These are phyloP conservation scores for Aspergillus incahuasiensis DNA, from an alignment of 495 filamentous ascomycete genomes.

Conservation along the genomic window DNA sequence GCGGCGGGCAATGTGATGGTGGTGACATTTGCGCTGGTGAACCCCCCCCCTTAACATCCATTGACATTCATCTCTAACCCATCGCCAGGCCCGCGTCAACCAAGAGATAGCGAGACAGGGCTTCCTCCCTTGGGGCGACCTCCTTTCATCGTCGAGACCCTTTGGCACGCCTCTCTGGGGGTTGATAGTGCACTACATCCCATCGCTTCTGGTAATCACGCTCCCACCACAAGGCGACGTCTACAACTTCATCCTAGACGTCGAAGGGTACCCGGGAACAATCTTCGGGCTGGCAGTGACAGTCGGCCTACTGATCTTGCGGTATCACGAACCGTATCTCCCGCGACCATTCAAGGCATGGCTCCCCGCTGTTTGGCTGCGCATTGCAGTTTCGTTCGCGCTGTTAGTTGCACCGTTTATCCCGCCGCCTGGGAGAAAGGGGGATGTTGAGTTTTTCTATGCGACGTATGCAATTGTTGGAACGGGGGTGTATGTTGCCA, in stretches of 20 bases:
- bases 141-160: constrained; percentile 60
- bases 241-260: constrained; percentile 70
- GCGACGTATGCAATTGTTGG: constrained; percentile 72
- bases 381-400: constrained; percentile 29
- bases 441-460: constrained; percentile 59
- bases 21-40: constrained; percentile 61
- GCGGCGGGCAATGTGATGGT: constrained; percentile 75
- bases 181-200: constrained; percentile 63
- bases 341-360: constrained; percentile 68
- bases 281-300: constrained; percentile 56
- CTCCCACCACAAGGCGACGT: constrained; percentile 61
- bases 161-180: constrained; percentile 65
- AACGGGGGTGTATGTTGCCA: constrained; percentile 56
- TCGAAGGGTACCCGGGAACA: constrained; percentile 65
- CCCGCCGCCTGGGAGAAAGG: constrained; percentile 45
- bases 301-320: constrained; percentile 57
- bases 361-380: constrained; percentile 41
- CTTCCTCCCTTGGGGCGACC: constrained; percentile 61
- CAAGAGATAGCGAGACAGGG: constrained; percentile 66
- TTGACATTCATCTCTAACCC: background rate
- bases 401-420: constrained; percentile 36
- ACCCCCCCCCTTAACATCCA: constrained; percentile 5
- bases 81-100: constrained; percentile 57
- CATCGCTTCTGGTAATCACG: constrained; percentile 59
- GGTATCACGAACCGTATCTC: constrained; percentile 55